Percentiles rank a stretch among this genome's conserved stretches.
Evolutionary conservation across 129 eudicot species (phyloP).

Genomic region (Apium graveolens): DNA sequence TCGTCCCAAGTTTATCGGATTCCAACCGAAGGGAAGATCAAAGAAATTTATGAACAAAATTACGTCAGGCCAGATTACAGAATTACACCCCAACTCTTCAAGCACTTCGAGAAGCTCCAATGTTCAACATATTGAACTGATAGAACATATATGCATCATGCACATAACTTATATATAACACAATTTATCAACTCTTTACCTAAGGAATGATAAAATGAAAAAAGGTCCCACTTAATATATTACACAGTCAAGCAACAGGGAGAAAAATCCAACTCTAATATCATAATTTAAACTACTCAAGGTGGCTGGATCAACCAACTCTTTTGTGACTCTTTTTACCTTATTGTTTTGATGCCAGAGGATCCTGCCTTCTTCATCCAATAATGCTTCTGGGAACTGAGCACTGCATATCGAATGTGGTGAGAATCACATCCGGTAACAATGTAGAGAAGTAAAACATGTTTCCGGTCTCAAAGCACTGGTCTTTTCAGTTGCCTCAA

Average conservation of each 20-base stretch:
- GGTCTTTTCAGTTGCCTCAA: not conserved
- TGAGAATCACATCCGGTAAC: too few relatives aligned
- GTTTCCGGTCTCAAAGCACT: not conserved
- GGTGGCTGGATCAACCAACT: not conserved
- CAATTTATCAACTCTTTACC: not conserved
- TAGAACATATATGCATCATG: not conserved
- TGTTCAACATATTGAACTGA: not conserved
- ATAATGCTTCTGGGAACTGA: not conserved
- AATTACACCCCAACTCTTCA: too few relatives aligned
- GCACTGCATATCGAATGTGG: conserved; percentile 11
- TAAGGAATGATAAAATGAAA: not conserved
- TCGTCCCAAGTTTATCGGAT: too few relatives aligned
- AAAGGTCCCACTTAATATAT: not conserved
- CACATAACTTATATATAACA: not conserved
- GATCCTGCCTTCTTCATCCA: not conserved
- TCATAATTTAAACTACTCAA: not conserved
- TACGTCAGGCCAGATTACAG: too few relatives aligned
- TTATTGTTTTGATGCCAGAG: not conserved
- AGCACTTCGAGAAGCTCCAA: too few relatives aligned
- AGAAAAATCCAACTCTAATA: not conserved
- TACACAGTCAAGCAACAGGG: not conserved
- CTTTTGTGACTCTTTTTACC: not conserved
- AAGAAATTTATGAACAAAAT: too few relatives aligned
- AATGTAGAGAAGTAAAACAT: conserved; percentile 62
- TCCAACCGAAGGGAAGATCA: not conserved